Conservation (phyloP, 208 protist species). For the Acanthamoeba castellanii region DNA sequence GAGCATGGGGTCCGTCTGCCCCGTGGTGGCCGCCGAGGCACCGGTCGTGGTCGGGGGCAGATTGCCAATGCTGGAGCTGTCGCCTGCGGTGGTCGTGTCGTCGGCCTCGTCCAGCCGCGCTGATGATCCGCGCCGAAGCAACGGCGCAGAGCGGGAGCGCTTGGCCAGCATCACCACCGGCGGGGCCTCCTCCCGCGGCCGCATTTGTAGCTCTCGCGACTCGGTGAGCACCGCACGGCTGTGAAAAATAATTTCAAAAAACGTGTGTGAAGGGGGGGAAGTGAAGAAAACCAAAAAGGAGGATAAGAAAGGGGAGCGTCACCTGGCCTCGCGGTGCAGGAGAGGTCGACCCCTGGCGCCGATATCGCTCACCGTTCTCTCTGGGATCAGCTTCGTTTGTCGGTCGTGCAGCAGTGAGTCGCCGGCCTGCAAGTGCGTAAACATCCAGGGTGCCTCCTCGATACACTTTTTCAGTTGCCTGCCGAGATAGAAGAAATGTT, state of each 20-base stretch:
- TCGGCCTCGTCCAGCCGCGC: not conserved
- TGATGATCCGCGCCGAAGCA: not conserved
- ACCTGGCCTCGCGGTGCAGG: not conserved
- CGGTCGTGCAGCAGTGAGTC: not conserved
- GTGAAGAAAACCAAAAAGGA: not conserved
- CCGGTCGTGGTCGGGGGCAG: not conserved
- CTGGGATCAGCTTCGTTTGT: not conserved
- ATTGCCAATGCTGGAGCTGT: too few relatives aligned
- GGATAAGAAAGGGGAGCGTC: not conserved
- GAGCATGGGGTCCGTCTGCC: not conserved
- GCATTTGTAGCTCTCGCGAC: not conserved
- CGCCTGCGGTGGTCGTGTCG: too few relatives aligned
- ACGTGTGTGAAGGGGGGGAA: not conserved
- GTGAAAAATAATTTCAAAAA: not conserved
- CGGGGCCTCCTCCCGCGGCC: not conserved
- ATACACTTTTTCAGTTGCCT: conserved; percentile 3
- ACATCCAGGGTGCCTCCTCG: conserved; percentile 32
- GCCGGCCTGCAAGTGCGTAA: not conserved
- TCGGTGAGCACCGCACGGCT: not conserved
- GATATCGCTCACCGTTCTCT: conserved; percentile 21
- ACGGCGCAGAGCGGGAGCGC: not conserved
- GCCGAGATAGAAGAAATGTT: not conserved
- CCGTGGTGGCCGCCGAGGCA: too few relatives aligned
- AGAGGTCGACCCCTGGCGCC: not conserved
- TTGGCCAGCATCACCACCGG: not conserved